phyloP scores from a whole-genome alignment of 1,284 basidiomycete genomes.

The Ceratobasidium sp. region DNA sequence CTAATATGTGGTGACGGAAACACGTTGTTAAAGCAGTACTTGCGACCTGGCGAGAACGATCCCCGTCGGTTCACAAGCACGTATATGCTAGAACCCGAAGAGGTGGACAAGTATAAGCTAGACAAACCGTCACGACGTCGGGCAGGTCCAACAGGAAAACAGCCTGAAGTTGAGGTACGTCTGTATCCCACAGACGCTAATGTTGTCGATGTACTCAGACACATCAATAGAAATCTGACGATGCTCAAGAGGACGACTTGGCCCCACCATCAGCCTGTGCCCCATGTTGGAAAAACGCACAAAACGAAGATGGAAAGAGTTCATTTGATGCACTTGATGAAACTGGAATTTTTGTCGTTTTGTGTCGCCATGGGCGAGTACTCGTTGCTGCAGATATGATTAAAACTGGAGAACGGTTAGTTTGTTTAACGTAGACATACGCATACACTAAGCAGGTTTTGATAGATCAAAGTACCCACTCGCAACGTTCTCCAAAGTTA shows the following conservation, averaged over 20 bases:
- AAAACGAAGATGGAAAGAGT: conserved; percentile 53
- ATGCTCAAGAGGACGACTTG: background rate
- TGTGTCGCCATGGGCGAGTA: conserved; percentile 57
- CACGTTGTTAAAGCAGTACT: conserved; percentile 53
- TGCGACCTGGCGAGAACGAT: conserved; percentile 48
- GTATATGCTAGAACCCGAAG: conserved; percentile 51
- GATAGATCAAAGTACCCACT: conserved; percentile 58
- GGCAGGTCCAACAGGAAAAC: too few relatives aligned
- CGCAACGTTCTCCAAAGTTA: conserved; percentile 49
- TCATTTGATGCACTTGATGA: conserved; percentile 56
- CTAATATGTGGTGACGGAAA: conserved; percentile 54
- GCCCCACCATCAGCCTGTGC: conserved; percentile 52
- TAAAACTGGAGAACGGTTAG: conserved; percentile 55
- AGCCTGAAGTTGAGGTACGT: conserved; percentile 45
- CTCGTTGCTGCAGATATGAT: conserved; percentile 58
- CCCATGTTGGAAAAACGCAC: conserved; percentile 51
- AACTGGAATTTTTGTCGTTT: conserved; percentile 56
- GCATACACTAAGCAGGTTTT: background rate
- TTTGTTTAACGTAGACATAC: background rate
- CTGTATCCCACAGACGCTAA: too few relatives aligned
- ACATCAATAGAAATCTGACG: background rate
- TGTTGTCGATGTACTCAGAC: background rate
- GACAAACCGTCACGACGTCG: background rate
- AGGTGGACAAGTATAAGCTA: conserved; percentile 52
- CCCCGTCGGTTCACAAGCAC: conserved; percentile 51